phyloP scores from a whole-genome alignment of 2,329 filamentous ascomycete genomes.

The Immersiporthe knoxdaviesiana region DNA sequence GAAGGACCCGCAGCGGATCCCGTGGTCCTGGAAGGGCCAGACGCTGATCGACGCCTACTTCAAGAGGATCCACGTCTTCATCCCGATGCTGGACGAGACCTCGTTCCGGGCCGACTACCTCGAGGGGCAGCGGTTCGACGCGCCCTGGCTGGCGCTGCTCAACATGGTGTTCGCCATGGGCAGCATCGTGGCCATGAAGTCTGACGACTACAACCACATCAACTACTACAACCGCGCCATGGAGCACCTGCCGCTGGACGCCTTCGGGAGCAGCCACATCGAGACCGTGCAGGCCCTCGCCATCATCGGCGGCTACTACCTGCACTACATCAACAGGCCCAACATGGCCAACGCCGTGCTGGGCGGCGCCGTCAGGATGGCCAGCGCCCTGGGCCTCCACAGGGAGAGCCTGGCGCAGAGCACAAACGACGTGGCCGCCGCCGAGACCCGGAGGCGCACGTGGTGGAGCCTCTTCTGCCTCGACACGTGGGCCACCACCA shows the following conservation, averaged over 20 bases:
- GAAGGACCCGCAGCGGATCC: slow-evolving; percentile 53
- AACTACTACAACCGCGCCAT: slow-evolving; percentile 71
- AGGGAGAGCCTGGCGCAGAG: slow-evolving; percentile 57
- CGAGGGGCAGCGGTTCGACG: slow-evolving; percentile 64
- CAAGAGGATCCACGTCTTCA: slow-evolving; percentile 70
- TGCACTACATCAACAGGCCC: slow-evolving; percentile 77
- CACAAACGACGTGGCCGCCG: slow-evolving; percentile 52
- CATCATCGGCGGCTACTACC: slow-evolving; percentile 74
- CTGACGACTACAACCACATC: slow-evolving; percentile 68
- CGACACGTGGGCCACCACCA: slow-evolving; percentile 74
- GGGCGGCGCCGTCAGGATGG: slow-evolving; percentile 73
- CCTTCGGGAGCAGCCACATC: slow-evolving; percentile 71
- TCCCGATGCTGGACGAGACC: slow-evolving; percentile 74
- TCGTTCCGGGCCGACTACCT: slow-evolving; percentile 69
- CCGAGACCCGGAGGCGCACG: slow-evolving; percentile 66
- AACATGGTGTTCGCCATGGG: slow-evolving; percentile 80
- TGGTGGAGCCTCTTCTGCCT: slow-evolving; percentile 79
- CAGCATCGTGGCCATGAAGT: slow-evolving; percentile 68
- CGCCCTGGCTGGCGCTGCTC: slow-evolving; percentile 71
- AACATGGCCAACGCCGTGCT: slow-evolving; percentile 77
- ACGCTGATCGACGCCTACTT: slow-evolving; percentile 77
- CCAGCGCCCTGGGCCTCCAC: slow-evolving; percentile 73
- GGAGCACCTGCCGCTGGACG: slow-evolving; percentile 67
- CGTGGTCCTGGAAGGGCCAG: slow-evolving; percentile 67
- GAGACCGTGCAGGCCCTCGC: slow-evolving; percentile 73